These are phyloP conservation scores for Geranium incanum DNA, from an alignment of 441 rosid species.

Conservation along the genomic window DNA sequence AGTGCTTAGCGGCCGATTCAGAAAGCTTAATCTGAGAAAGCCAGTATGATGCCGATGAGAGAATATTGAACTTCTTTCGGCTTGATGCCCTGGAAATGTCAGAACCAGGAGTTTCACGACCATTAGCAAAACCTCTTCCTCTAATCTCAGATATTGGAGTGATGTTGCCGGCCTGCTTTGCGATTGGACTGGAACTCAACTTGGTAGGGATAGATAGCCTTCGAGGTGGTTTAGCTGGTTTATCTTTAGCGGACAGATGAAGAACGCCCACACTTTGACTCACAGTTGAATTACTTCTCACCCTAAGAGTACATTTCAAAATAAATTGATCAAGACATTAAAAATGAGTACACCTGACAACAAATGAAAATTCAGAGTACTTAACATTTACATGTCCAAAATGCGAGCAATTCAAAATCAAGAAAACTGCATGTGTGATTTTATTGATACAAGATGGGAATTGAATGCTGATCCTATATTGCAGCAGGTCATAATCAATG, in stretches of 20 bases:
- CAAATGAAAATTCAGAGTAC: background rate
- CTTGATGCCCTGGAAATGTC: constrained; percentile 39
- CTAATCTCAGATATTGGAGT: constrained; percentile 57
- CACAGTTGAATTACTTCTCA: constrained; percentile 38
- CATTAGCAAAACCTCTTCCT: constrained; percentile 30
- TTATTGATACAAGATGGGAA: background rate
- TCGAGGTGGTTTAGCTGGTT: constrained; percentile 69
- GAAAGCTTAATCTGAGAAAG: constrained; percentile 66
- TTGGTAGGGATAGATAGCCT: constrained; percentile 71
- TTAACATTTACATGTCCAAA: background rate
- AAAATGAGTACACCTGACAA: background rate
- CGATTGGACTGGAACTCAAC: constrained; percentile 29
- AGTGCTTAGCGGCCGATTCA: constrained; percentile 65
- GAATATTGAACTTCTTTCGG: constrained; percentile 42
- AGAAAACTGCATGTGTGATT: background rate
- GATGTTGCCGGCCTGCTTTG: constrained; percentile 30
- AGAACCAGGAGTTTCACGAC: constrained; percentile 48
- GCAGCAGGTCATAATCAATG: background rate
- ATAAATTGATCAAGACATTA: background rate
- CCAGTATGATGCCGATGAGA: constrained; percentile 68
- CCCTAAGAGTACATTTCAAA: constrained; percentile 30
- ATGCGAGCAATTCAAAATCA: background rate
- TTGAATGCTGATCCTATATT: background rate
- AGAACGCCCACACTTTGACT: constrained; percentile 72
- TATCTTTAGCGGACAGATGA: constrained; percentile 57